These are phyloP conservation scores for Pyrus communis DNA, from an alignment of 306 rosid genomes.

Conservation along the genomic window DNA sequence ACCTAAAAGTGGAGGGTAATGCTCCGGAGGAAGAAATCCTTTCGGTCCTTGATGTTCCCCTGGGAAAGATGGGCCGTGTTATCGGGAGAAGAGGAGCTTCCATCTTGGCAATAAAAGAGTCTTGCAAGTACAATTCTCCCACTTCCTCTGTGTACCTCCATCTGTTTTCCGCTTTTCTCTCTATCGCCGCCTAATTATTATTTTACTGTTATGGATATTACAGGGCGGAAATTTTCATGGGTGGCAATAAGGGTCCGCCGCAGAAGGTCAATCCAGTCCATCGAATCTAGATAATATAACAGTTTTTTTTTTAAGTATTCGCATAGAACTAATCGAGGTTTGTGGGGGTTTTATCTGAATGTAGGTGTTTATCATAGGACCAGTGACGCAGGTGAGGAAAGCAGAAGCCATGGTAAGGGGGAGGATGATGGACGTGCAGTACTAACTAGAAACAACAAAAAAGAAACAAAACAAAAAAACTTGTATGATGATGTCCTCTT, in stretches of 20 bases:
- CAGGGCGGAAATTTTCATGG: slow-evolving; percentile 89
- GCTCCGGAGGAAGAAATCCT: slow-evolving; percentile 83
- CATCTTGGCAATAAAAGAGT: slow-evolving; percentile 69
- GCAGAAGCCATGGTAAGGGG: slow-evolving; percentile 97
- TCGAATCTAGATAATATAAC: neutral
- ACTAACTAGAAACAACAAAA: slow-evolving; percentile 6
- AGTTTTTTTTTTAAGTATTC: neutral
- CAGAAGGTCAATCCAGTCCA: slow-evolving; percentile 67
- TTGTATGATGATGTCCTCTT: neutral
- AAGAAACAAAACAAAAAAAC: neutral
- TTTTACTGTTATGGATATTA: slow-evolving; percentile 13
- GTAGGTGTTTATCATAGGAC: slow-evolving; percentile 85
- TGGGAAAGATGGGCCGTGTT: slow-evolving; percentile 83
- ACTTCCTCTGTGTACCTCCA: neutral
- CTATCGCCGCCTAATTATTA: slow-evolving; percentile 1
- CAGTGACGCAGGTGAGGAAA: slow-evolving; percentile 82
- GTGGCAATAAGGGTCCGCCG: slow-evolving; percentile 86
- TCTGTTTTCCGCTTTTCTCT: slow-evolving; percentile 6
- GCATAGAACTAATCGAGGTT: neutral
- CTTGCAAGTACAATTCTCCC: slow-evolving; percentile 60
- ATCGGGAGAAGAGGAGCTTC: slow-evolving; percentile 80
- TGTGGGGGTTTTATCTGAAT: neutral
- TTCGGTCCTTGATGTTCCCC: slow-evolving; percentile 82
- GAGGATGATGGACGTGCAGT: slow-evolving; percentile 49
- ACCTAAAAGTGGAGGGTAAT: slow-evolving; percentile 42